Evolutionary conservation across 306 rosid species (phyloP).

Genomic region (Aeschynomene evenia): DNA sequence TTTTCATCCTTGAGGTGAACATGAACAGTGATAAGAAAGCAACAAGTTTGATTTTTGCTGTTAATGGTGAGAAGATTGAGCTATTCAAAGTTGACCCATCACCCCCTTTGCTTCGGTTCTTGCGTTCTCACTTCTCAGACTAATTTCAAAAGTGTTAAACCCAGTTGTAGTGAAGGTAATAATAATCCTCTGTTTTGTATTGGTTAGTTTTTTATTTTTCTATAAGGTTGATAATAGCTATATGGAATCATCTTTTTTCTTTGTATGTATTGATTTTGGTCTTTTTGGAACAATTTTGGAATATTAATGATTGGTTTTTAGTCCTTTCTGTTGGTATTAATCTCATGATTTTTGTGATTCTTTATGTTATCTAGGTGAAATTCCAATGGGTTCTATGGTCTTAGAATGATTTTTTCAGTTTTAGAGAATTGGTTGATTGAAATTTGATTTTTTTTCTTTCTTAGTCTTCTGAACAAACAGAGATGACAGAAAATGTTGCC

Average conservation of each 20-base stretch:
- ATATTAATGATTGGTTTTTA: not conserved
- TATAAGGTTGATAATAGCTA: not conserved
- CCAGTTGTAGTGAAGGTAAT: conserved; percentile 87
- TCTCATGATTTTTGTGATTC: not conserved
- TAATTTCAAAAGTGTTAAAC: conserved; percentile 83
- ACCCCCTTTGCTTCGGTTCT: conserved; percentile 69
- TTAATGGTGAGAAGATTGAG: conserved; percentile 66
- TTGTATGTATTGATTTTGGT: not conserved
- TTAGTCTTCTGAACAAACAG: not conserved
- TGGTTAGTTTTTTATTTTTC: not conserved
- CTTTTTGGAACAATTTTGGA: not conserved
- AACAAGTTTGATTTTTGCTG: conserved; percentile 52
- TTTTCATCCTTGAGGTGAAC: too few species aligned
- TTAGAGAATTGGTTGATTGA: not conserved
- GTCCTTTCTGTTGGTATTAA: not conserved
- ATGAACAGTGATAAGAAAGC: not conserved
- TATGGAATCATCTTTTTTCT: not conserved
- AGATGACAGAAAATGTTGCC: not conserved
- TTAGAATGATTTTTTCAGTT: conserved; percentile 9
- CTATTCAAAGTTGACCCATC: conserved; percentile 60
- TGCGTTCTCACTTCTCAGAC: conserved; percentile 71
- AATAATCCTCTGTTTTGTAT: not conserved
- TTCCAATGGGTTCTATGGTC: conserved; percentile 6
- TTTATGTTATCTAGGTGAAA: conserved; percentile 12
- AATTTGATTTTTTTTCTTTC: not conserved